Percentiles rank a stretch among this genome's conserved stretches.
phyloP scores from a whole-genome alignment of 306 rosid species.

The Ochetophila trinervis region DNA sequence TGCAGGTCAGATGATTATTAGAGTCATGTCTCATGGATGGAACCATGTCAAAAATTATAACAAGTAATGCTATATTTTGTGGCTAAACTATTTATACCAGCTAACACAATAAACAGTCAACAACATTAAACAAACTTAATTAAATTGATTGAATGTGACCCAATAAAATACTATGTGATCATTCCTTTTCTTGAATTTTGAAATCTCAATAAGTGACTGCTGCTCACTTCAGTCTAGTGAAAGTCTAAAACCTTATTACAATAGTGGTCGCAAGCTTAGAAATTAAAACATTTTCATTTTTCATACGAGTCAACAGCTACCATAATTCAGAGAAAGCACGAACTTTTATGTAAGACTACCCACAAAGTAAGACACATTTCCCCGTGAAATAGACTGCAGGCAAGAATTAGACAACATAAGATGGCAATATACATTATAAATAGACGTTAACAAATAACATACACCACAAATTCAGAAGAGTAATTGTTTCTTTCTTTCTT shows the following conservation, averaged over 20 bases:
- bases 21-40: too few relatives aligned
- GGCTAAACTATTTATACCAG: too few relatives aligned
- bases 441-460: conserved; percentile 2
- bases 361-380: too few relatives aligned
- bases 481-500: not conserved
- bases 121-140: too few relatives aligned
- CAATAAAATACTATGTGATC: not conserved
- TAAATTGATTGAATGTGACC: too few relatives aligned
- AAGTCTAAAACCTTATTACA: not conserved
- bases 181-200: not conserved
- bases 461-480: conserved; percentile 18
- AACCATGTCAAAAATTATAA: too few relatives aligned
- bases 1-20: conserved; percentile 3
- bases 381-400: too few relatives aligned
- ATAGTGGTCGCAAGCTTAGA: not conserved
- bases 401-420: not conserved
- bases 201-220: not conserved
- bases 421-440: not conserved
- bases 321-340: too few relatives aligned
- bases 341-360: too few relatives aligned
- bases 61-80: too few relatives aligned
- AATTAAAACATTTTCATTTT: not conserved
- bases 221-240: not conserved
- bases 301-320: not conserved
- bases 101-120: too few relatives aligned